These are phyloP conservation scores for Geum urbanum DNA, from an alignment of 306 rosid species.

Conservation along the genomic window DNA sequence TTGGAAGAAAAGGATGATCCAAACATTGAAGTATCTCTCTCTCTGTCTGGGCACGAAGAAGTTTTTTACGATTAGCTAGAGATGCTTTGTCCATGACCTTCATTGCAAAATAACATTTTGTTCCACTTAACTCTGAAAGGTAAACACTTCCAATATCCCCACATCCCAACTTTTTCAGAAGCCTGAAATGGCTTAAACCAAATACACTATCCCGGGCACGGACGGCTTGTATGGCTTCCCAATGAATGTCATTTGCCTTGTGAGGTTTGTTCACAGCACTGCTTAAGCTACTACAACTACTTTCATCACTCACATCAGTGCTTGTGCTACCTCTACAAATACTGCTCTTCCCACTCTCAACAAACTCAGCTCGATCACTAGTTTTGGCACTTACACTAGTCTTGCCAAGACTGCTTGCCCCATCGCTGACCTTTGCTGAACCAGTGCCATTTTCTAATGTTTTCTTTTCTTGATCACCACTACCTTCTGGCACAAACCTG, in stretches of 20 bases:
- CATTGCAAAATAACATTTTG: constrained; percentile 53
- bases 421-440: constrained; percentile 34
- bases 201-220: constrained; percentile 39
- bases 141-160: constrained; percentile 57
- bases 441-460: constrained; percentile 16
- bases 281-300: constrained; percentile 55
- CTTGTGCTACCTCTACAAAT: constrained; percentile 55
- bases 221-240: constrained; percentile 57
- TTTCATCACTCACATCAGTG: constrained; percentile 52
- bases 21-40: constrained; percentile 50
- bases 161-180: constrained; percentile 49
- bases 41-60: constrained; percentile 57
- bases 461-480: constrained; percentile 32
- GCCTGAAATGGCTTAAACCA: constrained; percentile 49
- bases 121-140: constrained; percentile 49
- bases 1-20: constrained; percentile 56
- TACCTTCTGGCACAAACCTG: constrained; percentile 10
- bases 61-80: constrained; percentile 46
- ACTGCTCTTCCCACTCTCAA: constrained; percentile 55
- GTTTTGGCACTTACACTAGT: constrained; percentile 37
- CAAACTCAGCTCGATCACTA: constrained; percentile 37
- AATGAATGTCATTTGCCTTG: constrained; percentile 47
- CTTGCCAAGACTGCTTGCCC: constrained; percentile 34
- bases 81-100: constrained; percentile 54
- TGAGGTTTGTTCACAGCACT: constrained; percentile 51